These are phyloP conservation scores for Tulasnella sp. DNA, from an alignment of 768 basidiomycete species.

Conservation along the genomic window DNA sequence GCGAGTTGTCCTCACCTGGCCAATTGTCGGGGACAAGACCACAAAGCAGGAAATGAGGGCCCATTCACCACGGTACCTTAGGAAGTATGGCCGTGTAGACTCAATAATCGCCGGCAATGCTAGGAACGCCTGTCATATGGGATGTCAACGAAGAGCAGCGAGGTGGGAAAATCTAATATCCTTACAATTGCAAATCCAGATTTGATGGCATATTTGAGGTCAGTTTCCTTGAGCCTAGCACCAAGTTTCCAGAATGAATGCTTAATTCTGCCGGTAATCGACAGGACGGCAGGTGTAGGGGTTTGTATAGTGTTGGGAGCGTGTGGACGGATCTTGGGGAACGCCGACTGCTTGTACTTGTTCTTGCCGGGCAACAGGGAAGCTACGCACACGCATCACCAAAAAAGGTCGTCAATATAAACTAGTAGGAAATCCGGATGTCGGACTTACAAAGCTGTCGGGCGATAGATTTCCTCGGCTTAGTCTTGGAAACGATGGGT, in stretches of 20 bases:
- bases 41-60: slow-evolving; percentile 90
- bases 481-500: not conserved
- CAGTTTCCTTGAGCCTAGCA: slow-evolving; percentile 54
- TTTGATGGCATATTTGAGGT: slow-evolving; percentile 83
- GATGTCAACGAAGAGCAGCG: slow-evolving; percentile 46
- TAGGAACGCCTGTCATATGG: slow-evolving; percentile 45
- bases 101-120: slow-evolving; percentile 86
- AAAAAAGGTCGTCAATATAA: not conserved
- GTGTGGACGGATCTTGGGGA: slow-evolving; percentile 75
- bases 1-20: slow-evolving; percentile 49
- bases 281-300: slow-evolving; percentile 53
- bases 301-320: slow-evolving; percentile 82
- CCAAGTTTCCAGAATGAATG: slow-evolving; percentile 69
- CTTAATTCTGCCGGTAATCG: slow-evolving; percentile 52
- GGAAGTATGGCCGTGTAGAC: slow-evolving; percentile 63
- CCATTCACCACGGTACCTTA: slow-evolving; percentile 88
- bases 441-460: not conserved
- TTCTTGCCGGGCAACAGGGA: not conserved
- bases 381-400: not conserved
- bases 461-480: not conserved
- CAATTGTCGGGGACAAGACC: slow-evolving; percentile 87
- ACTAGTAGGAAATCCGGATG: not conserved
- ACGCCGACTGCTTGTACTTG: slow-evolving; percentile 33
- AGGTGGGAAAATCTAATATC: not conserved
- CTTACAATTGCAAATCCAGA: slow-evolving; percentile 41